Evolutionary conservation across 2,329 filamentous ascomycete species (phyloP), one percentile per base, ranked within the genome.

Genomic region (Claviceps sp.): DNA sequence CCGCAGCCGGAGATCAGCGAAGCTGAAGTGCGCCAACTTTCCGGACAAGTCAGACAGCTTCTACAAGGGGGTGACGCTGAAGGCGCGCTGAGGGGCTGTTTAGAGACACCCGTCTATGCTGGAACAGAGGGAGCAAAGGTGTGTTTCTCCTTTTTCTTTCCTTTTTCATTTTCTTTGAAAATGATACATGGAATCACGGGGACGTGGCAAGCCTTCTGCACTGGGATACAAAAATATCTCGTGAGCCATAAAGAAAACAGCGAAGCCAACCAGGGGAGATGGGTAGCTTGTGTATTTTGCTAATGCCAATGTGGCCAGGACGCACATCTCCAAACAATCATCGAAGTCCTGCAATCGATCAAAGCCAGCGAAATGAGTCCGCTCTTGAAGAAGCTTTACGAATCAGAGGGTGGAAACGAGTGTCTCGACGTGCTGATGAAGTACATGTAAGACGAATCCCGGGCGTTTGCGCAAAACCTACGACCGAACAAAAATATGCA

Each of bases 291-390:
- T 34, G 29, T 34, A 9, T 34, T 34, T 39, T 5, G 39, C 39
- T 50, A 37, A 50, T 22, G 13, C 17, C 14, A 13, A 16, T 2
- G 5, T 43, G 4, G 55, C 56, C 68, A 95, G 84, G 88, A 95
- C 58, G 75, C 88, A 34, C 89, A 97, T 67, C 74, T 95, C 57
- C 82, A 87, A 59, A 91, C 87, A 20, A 86, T 98, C 42, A 82
- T 88, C 55, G 93, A 98, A 71, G 90, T 97, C 53, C 75, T 98
- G 58, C 90, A 95, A 69, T 93, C 88, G 20, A 97, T 97, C 71
- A 90, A 95, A 67, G 89, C 93, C 64, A 86, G 86, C 60, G 93
- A 98, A 61, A 97, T 97, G 87, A 88, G 83, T 57, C 86, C 88
- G 14, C 82, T 97, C 62, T 74, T 98, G 59, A 82, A 84, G 69